Percentiles rank a stretch among this genome's conserved stretches.
Conservation (phyloP, 352 stramenopile species). For the Phytopythium helicoides region DNA sequence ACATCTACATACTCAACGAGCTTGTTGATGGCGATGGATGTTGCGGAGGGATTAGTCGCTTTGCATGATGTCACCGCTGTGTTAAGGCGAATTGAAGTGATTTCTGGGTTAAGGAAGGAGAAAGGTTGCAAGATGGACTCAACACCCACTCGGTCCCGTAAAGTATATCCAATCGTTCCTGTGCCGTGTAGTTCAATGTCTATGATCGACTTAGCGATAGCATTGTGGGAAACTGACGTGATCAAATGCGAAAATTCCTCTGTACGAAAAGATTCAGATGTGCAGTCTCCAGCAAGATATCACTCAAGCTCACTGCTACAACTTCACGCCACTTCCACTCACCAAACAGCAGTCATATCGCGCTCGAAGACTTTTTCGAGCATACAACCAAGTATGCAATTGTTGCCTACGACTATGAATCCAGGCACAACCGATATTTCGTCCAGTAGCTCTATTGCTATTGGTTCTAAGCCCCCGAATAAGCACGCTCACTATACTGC, state of each 20-base stretch:
- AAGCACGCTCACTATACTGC: background rate
- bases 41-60: slow-evolving; percentile 9
- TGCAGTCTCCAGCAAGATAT: background rate
- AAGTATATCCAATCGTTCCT: background rate
- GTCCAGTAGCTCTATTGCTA: no score
- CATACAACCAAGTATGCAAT: no score
- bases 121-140: background rate
- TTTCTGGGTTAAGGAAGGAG: background rate
- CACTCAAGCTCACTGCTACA: background rate
- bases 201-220: slow-evolving; percentile 8
- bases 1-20: slow-evolving; percentile 14
- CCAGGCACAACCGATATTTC: no score
- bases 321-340: no score
- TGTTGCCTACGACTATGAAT: no score
- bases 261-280: background rate
- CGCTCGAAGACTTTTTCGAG: no score
- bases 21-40: slow-evolving; percentile 18
- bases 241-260: background rate
- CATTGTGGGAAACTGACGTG: slow-evolving; percentile 14
- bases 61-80: slow-evolving; percentile 7
- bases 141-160: background rate
- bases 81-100: slow-evolving; percentile 1
- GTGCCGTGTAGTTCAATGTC: background rate
- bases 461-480: background rate
- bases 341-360: no score